Percentiles rank a stretch among this genome's conserved stretches.
Evolutionary conservation across 176 grass and related monocot species (phyloP).

Genomic region (Leersia perrieri): DNA sequence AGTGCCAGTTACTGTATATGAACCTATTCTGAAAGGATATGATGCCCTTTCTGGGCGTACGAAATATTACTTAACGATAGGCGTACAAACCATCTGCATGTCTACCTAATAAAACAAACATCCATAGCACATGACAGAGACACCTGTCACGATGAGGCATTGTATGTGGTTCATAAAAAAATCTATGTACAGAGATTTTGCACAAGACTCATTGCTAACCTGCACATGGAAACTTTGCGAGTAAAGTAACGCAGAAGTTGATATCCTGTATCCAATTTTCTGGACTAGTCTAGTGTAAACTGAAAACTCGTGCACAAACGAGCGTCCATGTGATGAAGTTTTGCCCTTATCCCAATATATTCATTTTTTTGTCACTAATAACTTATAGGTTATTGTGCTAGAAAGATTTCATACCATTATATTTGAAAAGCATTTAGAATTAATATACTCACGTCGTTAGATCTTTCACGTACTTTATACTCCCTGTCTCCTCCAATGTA

Average conservation of each 20-base stretch:
- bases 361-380: background rate
- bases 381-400: background rate
- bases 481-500: no score
- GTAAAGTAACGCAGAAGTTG: background rate
- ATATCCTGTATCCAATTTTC: background rate
- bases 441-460: background rate
- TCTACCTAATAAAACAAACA: background rate
- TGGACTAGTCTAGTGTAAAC: background rate
- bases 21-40: background rate
- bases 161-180: background rate
- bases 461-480: background rate
- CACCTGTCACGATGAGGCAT: background rate
- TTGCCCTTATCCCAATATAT: constrained; percentile 2
- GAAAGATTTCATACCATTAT: background rate
- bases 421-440: background rate
- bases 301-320: background rate
- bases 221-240: constrained; percentile 21
- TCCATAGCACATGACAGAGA: background rate
- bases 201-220: background rate
- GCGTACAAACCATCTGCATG: background rate
- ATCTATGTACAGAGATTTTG: background rate
- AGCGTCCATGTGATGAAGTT: constrained; percentile 2
- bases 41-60: background rate
- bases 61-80: background rate
- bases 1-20: background rate